A percentile compares a stretch with the other conserved stretches of the same genome.
These are phyloP conservation scores for Fusarium sarcochroum DNA, from an alignment of 2,329 filamentous ascomycete species.

Conservation along the genomic window DNA sequence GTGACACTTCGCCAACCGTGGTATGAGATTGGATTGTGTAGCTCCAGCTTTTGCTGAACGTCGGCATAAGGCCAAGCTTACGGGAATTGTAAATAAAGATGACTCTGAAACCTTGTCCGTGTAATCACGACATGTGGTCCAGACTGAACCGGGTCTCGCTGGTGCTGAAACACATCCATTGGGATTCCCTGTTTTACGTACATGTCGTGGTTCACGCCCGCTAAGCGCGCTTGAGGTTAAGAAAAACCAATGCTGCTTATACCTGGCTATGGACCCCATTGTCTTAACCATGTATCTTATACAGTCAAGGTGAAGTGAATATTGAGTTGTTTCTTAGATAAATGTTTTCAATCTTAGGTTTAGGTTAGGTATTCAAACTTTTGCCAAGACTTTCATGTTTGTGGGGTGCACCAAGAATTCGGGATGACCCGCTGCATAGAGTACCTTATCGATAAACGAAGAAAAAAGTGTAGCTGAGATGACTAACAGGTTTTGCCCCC, in stretches of 20 bases:
- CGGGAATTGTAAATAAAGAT: slow-evolving; percentile 5
- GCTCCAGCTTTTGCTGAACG: not conserved
- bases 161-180: slow-evolving; percentile 8
- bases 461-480: slow-evolving; percentile 31
- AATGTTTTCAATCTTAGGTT: not conserved
- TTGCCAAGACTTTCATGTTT: not conserved
- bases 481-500: slow-evolving; percentile 40
- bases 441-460: slow-evolving; percentile 45
- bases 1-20: slow-evolving; percentile 12
- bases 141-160: not conserved
- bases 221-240: not conserved
- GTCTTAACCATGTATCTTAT: not conserved
- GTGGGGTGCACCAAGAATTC: slow-evolving; percentile 12
- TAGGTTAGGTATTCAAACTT: slow-evolving; percentile 8
- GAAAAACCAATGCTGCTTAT: not conserved
- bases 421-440: not conserved
- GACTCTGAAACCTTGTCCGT: not conserved
- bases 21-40: slow-evolving; percentile 1
- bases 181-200: not conserved
- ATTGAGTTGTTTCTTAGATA: not conserved
- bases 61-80: not conserved
- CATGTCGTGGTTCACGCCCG: not conserved
- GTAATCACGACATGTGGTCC: not conserved
- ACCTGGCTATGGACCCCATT: not conserved
- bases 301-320: no score